Percentiles rank a stretch among this genome's conserved stretches.
Evolutionary conservation across 495 filamentous ascomycete genomes (phyloP).

Genomic region (Hypoxylon cercidicola): DNA sequence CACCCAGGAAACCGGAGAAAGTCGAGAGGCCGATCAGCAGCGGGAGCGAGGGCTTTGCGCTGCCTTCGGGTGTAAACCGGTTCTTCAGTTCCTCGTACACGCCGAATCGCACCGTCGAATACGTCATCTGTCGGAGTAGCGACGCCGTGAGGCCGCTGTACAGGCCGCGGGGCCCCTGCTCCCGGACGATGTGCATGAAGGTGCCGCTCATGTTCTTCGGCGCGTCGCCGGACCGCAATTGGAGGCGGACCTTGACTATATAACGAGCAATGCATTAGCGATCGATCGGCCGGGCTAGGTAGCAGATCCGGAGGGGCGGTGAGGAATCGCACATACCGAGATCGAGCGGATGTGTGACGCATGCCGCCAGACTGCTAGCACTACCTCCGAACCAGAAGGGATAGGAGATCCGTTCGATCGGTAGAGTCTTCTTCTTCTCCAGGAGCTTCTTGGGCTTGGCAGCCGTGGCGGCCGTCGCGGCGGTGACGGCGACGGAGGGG

Average conservation of each 20-base stretch:
- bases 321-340: constrained; percentile 63
- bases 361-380: constrained; percentile 88
- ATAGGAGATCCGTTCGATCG: constrained; percentile 63
- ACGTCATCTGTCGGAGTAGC: constrained; percentile 89
- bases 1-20: constrained; percentile 87
- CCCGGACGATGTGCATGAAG: constrained; percentile 76
- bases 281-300: constrained; percentile 3
- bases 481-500: constrained; percentile 24
- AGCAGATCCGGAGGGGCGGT: constrained; percentile 3
- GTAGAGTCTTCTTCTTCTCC: constrained; percentile 41
- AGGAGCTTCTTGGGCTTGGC: constrained; percentile 46
- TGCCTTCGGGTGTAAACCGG: constrained; percentile 60
- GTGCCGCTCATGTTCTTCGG: constrained; percentile 82
- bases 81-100: constrained; percentile 93
- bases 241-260: constrained; percentile 77
- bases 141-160: constrained; percentile 93
- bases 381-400: constrained; percentile 97
- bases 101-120: constrained; percentile 92
- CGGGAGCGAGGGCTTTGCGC: constrained; percentile 68
- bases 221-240: constrained; percentile 75
- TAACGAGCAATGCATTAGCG: constrained; percentile 33
- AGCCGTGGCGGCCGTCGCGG: constrained; percentile 21
- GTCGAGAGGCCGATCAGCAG: constrained; percentile 82
- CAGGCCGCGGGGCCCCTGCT: constrained; percentile 73
- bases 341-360: constrained; percentile 91